Evolutionary conservation across 225 moss, liverwort and hornwort genomes (phyloP), one percentile per base, ranked within the genome.

Genomic region (Pseudoscleropodium purum): DNA sequence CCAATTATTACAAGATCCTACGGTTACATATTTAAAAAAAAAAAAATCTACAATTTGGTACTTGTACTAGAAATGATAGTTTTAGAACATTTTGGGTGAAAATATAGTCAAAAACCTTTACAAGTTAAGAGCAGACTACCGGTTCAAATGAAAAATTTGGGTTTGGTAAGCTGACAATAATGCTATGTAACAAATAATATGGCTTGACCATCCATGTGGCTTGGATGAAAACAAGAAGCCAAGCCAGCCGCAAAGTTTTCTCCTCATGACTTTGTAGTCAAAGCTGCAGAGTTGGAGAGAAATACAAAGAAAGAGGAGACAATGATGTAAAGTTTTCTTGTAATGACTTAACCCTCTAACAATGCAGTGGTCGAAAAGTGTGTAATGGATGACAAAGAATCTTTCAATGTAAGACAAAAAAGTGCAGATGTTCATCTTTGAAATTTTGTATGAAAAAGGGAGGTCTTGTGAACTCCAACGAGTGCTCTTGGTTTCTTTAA

Each of bases 341-440:
- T 43, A 17, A 29, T 73, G 16, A 43, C 10, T 21, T 12, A 20
- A 37, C 37, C 21, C 1, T 37, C 1, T 12, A 43, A 29, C 6
- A 10, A 45, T 0, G 0, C 0, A 6, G 29, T 0, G 3, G 17
- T 6, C 3, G 3, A 30, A 18, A 47, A 47, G 0, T 45, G 11
- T 47, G 0, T 0, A 0, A 75, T 31, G 47, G 49, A 75, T 49
- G 49, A 75, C 20, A 49, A 20, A 18, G 6, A 43, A 39, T 25
- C 3, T 0, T 30, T 31, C 2, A 19, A 19, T 47, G 2, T 20
- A 20, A 49, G 12, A 19, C 2, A 75, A 0, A 75, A 0, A 12
- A 75, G 19, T 11, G 19, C 33, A 75, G 0, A 33, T 75, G 12
- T 31, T 49, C 12, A 33, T 49, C 12, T 0, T 33, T 33, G 20